Conservation (phyloP, 2,329 filamentous ascomycete species). For the Myriosclerotinia duriaeana region DNA sequence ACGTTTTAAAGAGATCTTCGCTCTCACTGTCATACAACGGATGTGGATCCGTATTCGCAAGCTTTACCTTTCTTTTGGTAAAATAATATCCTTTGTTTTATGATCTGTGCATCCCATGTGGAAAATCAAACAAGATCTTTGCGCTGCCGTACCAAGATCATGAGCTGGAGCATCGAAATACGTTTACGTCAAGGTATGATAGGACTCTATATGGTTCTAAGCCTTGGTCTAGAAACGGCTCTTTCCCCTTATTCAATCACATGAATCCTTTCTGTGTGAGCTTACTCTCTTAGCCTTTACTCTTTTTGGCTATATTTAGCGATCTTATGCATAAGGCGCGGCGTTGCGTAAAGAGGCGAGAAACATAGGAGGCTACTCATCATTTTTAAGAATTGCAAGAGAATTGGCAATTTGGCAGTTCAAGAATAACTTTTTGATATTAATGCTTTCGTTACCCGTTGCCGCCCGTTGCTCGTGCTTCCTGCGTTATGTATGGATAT, state of each 20-base stretch:
- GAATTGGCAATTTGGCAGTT: slow-evolving; percentile 1
- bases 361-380: slow-evolving; percentile 18
- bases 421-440: slow-evolving; percentile 14
- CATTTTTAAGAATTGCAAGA: neutral
- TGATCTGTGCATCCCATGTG: neutral
- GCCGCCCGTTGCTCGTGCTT: neutral
- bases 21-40: neutral
- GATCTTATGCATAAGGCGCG: slow-evolving; percentile 14
- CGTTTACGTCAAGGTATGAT: neutral
- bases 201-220: neutral
- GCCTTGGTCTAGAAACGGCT: slow-evolving; percentile 22
- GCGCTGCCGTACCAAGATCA: slow-evolving; percentile 4
- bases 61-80: slow-evolving; percentile 3
- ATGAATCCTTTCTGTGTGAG: neutral
- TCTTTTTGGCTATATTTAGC: slow-evolving; percentile 9
- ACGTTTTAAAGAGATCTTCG: slow-evolving; percentile 9
- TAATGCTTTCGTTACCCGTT: slow-evolving; percentile 11
- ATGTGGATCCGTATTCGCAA: slow-evolving; percentile 2
- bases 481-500: slow-evolving; percentile 20
- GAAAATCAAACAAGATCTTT: neutral
- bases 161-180: slow-evolving; percentile 4
- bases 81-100: neutral
- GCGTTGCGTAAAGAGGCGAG: slow-evolving; percentile 16
- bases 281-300: slow-evolving; percentile 16
- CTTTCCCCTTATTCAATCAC: slow-evolving; percentile 14